Evolutionary conservation across 2,329 filamentous ascomycete species (phyloP).

Genomic region (Pleurostoma richardsiae): DNA sequence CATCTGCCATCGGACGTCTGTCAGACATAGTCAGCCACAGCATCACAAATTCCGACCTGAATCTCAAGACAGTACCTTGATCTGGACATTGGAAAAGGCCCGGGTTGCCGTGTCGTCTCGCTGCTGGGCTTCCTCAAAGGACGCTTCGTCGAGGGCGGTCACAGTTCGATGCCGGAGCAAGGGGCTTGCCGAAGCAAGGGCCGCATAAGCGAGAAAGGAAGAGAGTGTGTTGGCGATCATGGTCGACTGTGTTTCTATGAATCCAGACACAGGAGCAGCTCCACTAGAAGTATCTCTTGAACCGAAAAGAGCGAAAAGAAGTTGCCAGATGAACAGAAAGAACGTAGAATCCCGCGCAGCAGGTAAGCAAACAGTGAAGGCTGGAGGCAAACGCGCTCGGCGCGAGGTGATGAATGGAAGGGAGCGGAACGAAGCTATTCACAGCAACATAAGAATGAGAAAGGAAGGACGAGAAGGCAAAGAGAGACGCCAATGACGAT

Average conservation of each 20-base stretch:
- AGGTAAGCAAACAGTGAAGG: too few species aligned
- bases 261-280: too few species aligned
- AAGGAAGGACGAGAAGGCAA: neutral
- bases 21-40: neutral
- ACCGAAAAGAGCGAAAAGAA: too few species aligned
- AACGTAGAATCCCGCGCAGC: too few species aligned
- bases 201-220: slow-evolving; percentile 1
- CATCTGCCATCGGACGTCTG: slow-evolving; percentile 35
- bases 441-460: neutral
- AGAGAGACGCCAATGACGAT: neutral
- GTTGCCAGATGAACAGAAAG: too few species aligned
- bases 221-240: slow-evolving; percentile 1
- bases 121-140: slow-evolving; percentile 35
- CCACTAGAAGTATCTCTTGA: too few species aligned
- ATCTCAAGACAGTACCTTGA: slow-evolving; percentile 21
- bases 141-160: slow-evolving; percentile 26
- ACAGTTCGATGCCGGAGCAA: slow-evolving; percentile 20
- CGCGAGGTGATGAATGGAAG: neutral
- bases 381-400: neutral
- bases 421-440: neutral
- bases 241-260: neutral
- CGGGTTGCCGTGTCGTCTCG: slow-evolving; percentile 34
- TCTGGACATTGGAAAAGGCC: slow-evolving; percentile 30
- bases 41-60: neutral
- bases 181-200: slow-evolving; percentile 14